A percentile compares a stretch with the other conserved stretches of the same genome.
Evolutionary conservation across 2,329 filamentous ascomycete species (phyloP).

Genomic region (Xylaria sp.): DNA sequence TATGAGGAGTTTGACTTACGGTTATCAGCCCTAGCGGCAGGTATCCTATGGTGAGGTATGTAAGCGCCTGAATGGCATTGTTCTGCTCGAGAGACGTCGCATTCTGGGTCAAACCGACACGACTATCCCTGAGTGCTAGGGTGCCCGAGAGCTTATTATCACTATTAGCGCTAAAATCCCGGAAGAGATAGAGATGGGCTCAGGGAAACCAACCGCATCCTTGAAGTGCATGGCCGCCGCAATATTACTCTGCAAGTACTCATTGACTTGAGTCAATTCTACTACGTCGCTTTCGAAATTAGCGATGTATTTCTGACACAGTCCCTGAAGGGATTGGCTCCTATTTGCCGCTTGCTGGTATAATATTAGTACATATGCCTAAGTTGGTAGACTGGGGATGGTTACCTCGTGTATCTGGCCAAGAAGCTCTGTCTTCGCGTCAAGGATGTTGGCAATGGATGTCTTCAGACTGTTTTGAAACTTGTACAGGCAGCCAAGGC

Average conservation of each 20-base stretch:
- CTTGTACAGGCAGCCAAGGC: constrained; percentile 30
- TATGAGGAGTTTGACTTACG: constrained; percentile 1
- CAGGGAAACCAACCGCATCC: constrained; percentile 24
- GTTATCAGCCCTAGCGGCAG: constrained; percentile 27
- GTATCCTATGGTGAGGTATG: constrained; percentile 33
- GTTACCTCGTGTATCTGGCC: constrained; percentile 22
- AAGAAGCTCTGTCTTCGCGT: constrained; percentile 28
- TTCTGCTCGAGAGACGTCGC: constrained; percentile 25
- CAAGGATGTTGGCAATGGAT: constrained; percentile 26
- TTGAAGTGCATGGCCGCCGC: constrained; percentile 22
- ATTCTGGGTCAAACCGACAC: constrained; percentile 10
- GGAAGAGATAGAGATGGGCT: neutral
- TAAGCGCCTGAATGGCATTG: constrained; percentile 31
- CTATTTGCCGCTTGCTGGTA: constrained; percentile 25
- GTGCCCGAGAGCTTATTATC: neutral
- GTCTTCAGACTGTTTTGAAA: constrained; percentile 29
- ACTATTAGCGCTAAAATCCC: constrained; percentile 9
- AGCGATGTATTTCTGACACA: constrained; percentile 28
- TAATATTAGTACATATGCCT: neutral
- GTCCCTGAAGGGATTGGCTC: constrained; percentile 24
- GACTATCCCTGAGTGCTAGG: constrained; percentile 14
- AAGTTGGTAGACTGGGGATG: neutral
- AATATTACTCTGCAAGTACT: constrained; percentile 28
- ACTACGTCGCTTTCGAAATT: constrained; percentile 27
- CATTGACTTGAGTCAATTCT: constrained; percentile 23